A percentile compares a stretch with the other conserved stretches of the same genome.
Conservation (phyloP, 768 basidiomycete genomes). For the Neoboletus subvelutipes region DNA sequence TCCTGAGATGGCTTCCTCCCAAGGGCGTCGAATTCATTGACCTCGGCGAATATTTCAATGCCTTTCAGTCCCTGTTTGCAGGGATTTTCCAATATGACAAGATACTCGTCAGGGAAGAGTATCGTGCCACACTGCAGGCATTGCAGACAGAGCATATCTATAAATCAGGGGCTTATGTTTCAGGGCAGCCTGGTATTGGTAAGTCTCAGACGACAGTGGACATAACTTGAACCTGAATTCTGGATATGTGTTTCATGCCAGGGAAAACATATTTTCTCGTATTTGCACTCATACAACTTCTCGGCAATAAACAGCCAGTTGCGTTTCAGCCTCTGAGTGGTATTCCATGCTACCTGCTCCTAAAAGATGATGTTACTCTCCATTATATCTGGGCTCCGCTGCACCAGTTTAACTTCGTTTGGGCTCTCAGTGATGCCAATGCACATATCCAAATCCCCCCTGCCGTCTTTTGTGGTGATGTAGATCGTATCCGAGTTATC, state of each 20-base stretch:
- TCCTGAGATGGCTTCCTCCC: not conserved
- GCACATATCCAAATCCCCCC: too few species aligned
- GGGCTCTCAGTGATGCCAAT: too few species aligned
- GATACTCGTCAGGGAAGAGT: not conserved
- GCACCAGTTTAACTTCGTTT: too few species aligned
- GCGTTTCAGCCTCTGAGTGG: not conserved
- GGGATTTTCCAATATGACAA: not conserved
- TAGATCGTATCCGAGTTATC: too few species aligned
- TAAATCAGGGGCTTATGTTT: not conserved
- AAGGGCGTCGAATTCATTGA: not conserved
- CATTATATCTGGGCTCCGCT: accelerated
- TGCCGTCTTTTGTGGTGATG: too few species aligned
- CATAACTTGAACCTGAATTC: not conserved
- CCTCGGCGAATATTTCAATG: not conserved
- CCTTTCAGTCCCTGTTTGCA: not conserved
- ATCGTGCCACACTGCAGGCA: not conserved
- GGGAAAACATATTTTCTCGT: too few species aligned
- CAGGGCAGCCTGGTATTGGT: not conserved
- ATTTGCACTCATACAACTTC: not conserved
- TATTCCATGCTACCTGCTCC: not conserved
- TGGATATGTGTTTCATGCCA: not conserved
- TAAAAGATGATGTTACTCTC: not conserved
- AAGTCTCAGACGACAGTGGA: not conserved
- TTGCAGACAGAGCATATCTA: too few species aligned
- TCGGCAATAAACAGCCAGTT: not conserved